Evolutionary conservation across 73 alveolate genomes (phyloP), one percentile per base, ranked within the genome.

Genomic region (Tetrahymena elliotti): DNA sequence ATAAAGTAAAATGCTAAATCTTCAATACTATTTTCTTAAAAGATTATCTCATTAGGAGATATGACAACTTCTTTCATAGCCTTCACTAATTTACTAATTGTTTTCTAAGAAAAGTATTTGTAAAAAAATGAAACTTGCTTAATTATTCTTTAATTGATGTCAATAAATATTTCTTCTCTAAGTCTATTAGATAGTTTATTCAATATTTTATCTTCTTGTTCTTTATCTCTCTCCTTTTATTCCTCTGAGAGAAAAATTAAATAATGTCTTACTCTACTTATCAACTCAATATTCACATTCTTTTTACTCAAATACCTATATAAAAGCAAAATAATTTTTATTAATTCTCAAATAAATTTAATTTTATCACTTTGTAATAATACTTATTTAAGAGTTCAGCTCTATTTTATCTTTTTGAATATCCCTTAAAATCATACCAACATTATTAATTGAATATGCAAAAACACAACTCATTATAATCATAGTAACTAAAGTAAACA

Each of bases 401-500:
- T 68, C 88, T 2, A 27, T 68, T n/a, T 68, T 68, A 16, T 68
- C 88, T 68, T 68, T 68, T 68, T 68, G n/a, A 1, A 94, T 94
- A 33, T 94, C 95, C 15, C 93, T 93, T 7, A 94, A 35, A 47
- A 94, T 94, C 95, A 94, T 88, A 10, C 96, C 96, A 37, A 94
- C 93, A 22, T 94, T 94, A 52, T 94, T 94, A 20, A 94, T 39
- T 10, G 95, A 84, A 52, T 94, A 94, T 0, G 96, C 96, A 94
- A 94, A 94, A 16, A 94, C 82, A 24, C 93, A 68, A 22, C 93
- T 47, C 47, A 94, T 94, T 5, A 94, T 40, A 35, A 94, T 83
- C 96, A 94, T 94, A 6, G 96, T 94, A 24, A 93, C 37, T 40
- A 84, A 93, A 52, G 94, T 38, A 94, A 94, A 94, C 36, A 94